These are phyloP conservation scores for Perkinsus chesapeaki DNA, from an alignment of 169 alveolate genomes.

Conservation along the genomic window DNA sequence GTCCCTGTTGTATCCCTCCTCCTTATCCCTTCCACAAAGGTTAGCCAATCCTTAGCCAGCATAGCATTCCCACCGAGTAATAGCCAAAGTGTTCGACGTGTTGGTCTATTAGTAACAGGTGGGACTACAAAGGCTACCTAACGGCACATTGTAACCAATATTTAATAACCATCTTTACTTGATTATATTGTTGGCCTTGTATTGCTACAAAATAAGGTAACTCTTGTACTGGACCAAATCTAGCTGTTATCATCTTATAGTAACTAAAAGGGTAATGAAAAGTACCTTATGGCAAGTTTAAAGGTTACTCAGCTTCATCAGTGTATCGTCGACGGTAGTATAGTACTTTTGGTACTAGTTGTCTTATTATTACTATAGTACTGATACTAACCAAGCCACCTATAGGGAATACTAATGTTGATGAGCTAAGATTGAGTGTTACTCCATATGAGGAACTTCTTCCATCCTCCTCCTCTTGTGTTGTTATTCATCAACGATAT, in stretches of 20 bases:
- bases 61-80: neutral
- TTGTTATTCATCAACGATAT: too few species aligned
- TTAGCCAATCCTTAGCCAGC: neutral
- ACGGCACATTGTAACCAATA: neutral
- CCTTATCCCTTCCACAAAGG: neutral
- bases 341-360: neutral
- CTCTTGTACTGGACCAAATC: neutral
- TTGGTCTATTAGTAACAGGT: neutral
- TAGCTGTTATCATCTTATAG: neutral
- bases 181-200: neutral
- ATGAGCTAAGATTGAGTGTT: too few species aligned
- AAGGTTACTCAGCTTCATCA: neutral
- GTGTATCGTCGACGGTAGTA: neutral
- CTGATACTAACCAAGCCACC: neutral
- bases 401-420: neutral
- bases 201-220: neutral
- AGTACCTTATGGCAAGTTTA: neutral
- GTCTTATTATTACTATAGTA: neutral
- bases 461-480: too few species aligned
- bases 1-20: neutral
- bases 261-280: neutral
- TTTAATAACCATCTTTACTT: neutral
- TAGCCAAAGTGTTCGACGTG: neutral
- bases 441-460: too few species aligned
- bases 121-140: neutral